A percentile compares a stretch with the other conserved stretches of the same genome.
These are phyloP conservation scores for Trypanosoma brucei DNA, from an alignment of 208 protist species.

Conservation along the genomic window DNA sequence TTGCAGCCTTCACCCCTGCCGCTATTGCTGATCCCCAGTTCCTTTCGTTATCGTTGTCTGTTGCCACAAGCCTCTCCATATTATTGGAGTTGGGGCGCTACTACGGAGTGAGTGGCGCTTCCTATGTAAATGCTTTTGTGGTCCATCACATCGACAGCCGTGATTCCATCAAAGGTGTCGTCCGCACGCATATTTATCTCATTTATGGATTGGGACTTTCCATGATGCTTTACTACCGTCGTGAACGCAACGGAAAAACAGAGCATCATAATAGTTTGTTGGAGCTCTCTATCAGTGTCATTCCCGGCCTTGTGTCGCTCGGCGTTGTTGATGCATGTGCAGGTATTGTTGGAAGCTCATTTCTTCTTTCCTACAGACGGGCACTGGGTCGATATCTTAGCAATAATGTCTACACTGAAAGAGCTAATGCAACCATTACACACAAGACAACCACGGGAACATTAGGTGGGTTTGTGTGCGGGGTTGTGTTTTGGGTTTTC, in stretches of 20 bases:
- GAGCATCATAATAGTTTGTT: slow-evolving; percentile 28
- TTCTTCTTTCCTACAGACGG: slow-evolving; percentile 52
- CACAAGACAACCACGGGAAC: slow-evolving; percentile 89
- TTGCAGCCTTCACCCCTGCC: slow-evolving; percentile 69
- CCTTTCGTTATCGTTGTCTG: slow-evolving; percentile 71
- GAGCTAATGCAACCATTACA: slow-evolving; percentile 75
- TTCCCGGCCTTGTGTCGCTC: slow-evolving; percentile 78
- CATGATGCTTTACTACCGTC: slow-evolving; percentile 69
- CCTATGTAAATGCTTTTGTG: slow-evolving; percentile 44
- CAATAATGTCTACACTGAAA: slow-evolving; percentile 71
- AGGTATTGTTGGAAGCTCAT: slow-evolving; percentile 76
- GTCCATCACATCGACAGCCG: slow-evolving; percentile 71
- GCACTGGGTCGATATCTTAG: slow-evolving; percentile 71
- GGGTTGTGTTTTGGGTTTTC: slow-evolving; percentile 62
- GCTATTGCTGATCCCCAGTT: slow-evolving; percentile 80
- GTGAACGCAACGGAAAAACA: slow-evolving; percentile 21
- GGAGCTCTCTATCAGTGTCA: slow-evolving; percentile 71
- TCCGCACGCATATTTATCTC: slow-evolving; percentile 88
- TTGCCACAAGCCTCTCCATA: slow-evolving; percentile 44
- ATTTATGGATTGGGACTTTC: slow-evolving; percentile 72
- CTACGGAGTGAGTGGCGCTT: slow-evolving; percentile 64
- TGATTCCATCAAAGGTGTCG: slow-evolving; percentile 54
- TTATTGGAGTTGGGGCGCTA: slow-evolving; percentile 62
- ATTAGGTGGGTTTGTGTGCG: slow-evolving; percentile 60
- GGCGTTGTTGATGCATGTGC: slow-evolving; percentile 83